Evolutionary conservation across 345 rosid species (phyloP), one percentile per base, ranked within the genome.

Genomic region (Toxicodendron radicans): DNA sequence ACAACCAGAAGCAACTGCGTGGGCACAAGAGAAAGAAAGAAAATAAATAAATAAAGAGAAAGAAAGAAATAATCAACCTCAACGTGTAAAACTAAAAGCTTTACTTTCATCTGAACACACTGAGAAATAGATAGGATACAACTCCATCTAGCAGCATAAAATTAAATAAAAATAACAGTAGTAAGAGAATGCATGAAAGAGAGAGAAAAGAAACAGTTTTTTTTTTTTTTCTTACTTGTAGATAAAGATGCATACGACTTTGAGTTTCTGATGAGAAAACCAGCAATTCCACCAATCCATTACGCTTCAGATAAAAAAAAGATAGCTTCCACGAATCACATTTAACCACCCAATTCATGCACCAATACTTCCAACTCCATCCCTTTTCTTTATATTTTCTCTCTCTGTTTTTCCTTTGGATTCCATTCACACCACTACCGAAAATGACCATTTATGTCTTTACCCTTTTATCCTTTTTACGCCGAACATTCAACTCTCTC

Each of bases 271-370:
- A 70, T 58, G 79, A 61, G 71, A 64, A 60, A 70, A 59, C 73
- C 78, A 72, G 73, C 41, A 38, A 38, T 72, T 70, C 84, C 75
- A 72, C 86, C 88, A 85, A 85, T 85, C 85, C 74, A 75, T 57
- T 65, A 38, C 66, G 65, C 63, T 53, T 49, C 79, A 70, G 74
- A 77, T 57, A 21, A 58, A 66, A 58, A 66, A 70, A 77, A 64
- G 73, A 75, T 74, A 52, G 73, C 70, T 68, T 58, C 75, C 21
- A 80, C 85, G 72, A 82, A 80, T 85, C 83, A 78, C 67, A 71
- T 68, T 78, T 74, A 43, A 67, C 45, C 74, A 76, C 53, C 57
- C 74, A 16, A 23, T 35, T 21, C 72, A 7, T 10, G 24, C 61
- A 6, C 35, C 66, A 51, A 18, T 24, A 16, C 38, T 51, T 35